Percentiles rank a stretch among this genome's conserved stretches.
These are phyloP conservation scores for Rhodocollybia butyracea DNA, from an alignment of 768 basidiomycete species.

Conservation along the genomic window DNA sequence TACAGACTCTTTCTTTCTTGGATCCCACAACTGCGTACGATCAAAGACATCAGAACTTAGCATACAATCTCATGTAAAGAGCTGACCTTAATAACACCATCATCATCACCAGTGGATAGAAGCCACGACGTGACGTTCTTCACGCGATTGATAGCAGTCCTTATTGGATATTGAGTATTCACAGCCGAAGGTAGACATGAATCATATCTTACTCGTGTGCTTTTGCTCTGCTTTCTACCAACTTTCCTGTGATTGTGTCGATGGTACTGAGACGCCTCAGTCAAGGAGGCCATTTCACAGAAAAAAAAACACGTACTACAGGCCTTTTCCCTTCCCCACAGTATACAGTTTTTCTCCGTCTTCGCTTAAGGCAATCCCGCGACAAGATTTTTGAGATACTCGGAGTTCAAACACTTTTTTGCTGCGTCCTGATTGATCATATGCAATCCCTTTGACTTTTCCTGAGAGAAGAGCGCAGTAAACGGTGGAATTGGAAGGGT, in stretches of 20 bases:
- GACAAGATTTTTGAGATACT: conserved; percentile 82
- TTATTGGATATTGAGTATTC: conserved; percentile 35
- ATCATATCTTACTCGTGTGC: conserved; percentile 64
- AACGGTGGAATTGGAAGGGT: conserved; percentile 68
- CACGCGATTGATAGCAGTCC: conserved; percentile 85
- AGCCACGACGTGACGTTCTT: conserved; percentile 67
- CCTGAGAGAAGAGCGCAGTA: conserved; percentile 82
- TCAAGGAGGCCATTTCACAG: not conserved
- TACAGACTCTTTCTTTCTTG: conserved; percentile 60
- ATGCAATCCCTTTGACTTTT: conserved; percentile 76
- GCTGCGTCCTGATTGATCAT: conserved; percentile 67
- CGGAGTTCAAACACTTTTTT: conserved; percentile 56
- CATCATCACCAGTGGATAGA: conserved; percentile 87
- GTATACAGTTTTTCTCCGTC: conserved; percentile 72
- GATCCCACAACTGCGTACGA: conserved; percentile 81
- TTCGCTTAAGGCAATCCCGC: conserved; percentile 63
- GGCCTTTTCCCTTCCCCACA: conserved; percentile 76
- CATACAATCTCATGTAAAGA: conserved; percentile 3
- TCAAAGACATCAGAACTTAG: not conserved
- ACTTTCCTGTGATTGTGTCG: conserved; percentile 57
- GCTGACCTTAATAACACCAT: conserved; percentile 85
- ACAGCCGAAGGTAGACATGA: conserved; percentile 7
- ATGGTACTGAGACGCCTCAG: conserved; percentile 44
- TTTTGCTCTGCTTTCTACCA: conserved; percentile 44
- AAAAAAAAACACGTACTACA: conserved; percentile 56